phyloP scores from a whole-genome alignment of 371 early-diverging fungal species.

The Coemansia sp. region DNA sequence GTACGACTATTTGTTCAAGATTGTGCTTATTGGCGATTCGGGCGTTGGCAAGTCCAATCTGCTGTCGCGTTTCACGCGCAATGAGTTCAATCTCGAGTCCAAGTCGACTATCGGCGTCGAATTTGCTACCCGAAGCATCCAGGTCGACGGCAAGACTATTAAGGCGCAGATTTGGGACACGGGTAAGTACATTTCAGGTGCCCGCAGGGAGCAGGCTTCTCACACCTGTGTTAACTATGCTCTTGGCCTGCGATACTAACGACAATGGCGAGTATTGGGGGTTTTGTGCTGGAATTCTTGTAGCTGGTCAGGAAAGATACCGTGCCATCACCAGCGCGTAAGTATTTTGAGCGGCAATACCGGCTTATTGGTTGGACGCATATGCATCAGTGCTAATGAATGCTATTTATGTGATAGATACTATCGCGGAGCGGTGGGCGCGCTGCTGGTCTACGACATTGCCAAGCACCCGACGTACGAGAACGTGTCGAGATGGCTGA shows the following conservation, averaged over 20 bases:
- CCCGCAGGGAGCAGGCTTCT: neutral
- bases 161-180: constrained; percentile 99
- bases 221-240: no score
- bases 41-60: constrained; percentile 99
- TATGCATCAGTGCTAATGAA: neutral
- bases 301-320: constrained; percentile 54
- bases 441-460: constrained; percentile 99
- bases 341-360: constrained; percentile 48
- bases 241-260: no score
- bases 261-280: no score
- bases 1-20: constrained; percentile 96
- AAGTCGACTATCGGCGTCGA: constrained; percentile 99
- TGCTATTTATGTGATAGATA: constrained; percentile 55
- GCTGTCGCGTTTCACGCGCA: constrained; percentile 95
- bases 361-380: neutral
- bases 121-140: constrained; percentile 97
- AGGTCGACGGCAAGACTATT: constrained; percentile 95
- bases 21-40: constrained; percentile 99
- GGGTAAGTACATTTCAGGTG: constrained; percentile 70
- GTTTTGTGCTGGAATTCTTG: constrained; percentile 1
- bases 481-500: constrained; percentile 96
- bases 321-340: constrained; percentile 63
- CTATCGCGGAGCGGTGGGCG: constrained; percentile 99
- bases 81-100: constrained; percentile 96
- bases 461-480: constrained; percentile 95